Conservation (phyloP, 768 basidiomycete genomes). For the Leccinum disarticulatum region DNA sequence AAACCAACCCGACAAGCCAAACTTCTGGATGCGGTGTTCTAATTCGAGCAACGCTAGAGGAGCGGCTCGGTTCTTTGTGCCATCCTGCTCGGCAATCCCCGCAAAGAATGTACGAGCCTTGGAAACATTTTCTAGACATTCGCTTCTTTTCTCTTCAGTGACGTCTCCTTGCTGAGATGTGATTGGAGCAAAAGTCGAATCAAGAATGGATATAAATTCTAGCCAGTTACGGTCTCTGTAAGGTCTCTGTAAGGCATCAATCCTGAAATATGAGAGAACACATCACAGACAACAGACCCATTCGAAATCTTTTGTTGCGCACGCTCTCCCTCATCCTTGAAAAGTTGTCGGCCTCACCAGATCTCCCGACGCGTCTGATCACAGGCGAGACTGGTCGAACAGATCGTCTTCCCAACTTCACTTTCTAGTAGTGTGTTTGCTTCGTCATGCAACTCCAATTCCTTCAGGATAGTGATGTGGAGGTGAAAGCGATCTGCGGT, state of each 20-base stretch:
- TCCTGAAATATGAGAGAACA: conserved; percentile 9
- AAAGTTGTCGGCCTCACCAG: conserved; percentile 54
- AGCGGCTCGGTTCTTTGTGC: conserved; percentile 70
- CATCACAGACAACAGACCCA: conserved; percentile 43
- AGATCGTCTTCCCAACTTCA: conserved; percentile 66
- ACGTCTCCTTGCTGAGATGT: conserved; percentile 26
- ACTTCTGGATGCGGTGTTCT: conserved; percentile 54
- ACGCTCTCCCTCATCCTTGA: conserved; percentile 58
- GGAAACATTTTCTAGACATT: conserved; percentile 39
- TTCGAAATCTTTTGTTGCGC: conserved; percentile 61
- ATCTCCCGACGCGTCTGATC: conserved; percentile 76
- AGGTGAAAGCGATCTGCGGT: conserved; percentile 77
- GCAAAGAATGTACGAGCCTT: conserved; percentile 53
- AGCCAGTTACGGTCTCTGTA: conserved; percentile 84
- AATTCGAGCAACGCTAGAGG: conserved; percentile 74
- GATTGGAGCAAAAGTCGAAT: conserved; percentile 56
- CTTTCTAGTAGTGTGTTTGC: conserved; percentile 67
- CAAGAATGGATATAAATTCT: conserved; percentile 73
- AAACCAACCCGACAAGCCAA: conserved; percentile 53
- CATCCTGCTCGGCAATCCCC: conserved; percentile 62
- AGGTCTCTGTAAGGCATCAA: conserved; percentile 19
- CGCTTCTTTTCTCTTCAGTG: conserved; percentile 37
- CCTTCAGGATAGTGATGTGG: conserved; percentile 68
- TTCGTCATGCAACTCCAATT: conserved; percentile 68
- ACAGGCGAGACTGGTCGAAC: conserved; percentile 67